phyloP scores from a whole-genome alignment of 2,329 filamentous ascomycete species.

The Talaromyces sp. region DNA sequence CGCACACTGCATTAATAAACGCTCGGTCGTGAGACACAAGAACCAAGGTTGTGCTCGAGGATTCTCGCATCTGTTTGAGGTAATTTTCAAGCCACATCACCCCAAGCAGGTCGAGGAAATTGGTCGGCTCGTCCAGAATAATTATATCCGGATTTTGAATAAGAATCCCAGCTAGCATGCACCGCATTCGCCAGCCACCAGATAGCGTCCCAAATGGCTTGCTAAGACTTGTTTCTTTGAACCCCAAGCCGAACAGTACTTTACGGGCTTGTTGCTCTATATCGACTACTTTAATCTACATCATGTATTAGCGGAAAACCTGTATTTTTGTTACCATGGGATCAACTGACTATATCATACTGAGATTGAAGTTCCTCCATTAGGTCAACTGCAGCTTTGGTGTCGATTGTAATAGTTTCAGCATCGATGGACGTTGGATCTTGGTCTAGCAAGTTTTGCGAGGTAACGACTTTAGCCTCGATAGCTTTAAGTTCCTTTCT shows the following conservation, averaged over 20 bases:
- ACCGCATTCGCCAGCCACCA: constrained; percentile 72
- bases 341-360: constrained; percentile 52
- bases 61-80: constrained; percentile 54
- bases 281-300: constrained; percentile 52
- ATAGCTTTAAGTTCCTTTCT: constrained; percentile 68
- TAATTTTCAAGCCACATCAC: constrained; percentile 82
- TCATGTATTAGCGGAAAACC: not conserved
- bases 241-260: constrained; percentile 67
- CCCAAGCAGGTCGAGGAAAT: constrained; percentile 76
- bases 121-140: constrained; percentile 82
- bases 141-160: constrained; percentile 72
- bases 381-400: constrained; percentile 64
- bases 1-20: constrained; percentile 70
- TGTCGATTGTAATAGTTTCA: constrained; percentile 59
- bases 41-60: constrained; percentile 59
- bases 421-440: constrained; percentile 54
- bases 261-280: constrained; percentile 63
- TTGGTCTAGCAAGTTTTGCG: constrained; percentile 49
- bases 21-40: constrained; percentile 81
- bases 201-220: constrained; percentile 63
- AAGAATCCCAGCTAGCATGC: constrained; percentile 60
- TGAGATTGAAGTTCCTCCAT: constrained; percentile 65
- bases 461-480: constrained; percentile 63
- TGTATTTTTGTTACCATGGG: not conserved
- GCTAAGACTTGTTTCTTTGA: constrained; percentile 58